Conservation (phyloP, 2,329 filamentous ascomycete species). For the Claviceps purpurea region DNA sequence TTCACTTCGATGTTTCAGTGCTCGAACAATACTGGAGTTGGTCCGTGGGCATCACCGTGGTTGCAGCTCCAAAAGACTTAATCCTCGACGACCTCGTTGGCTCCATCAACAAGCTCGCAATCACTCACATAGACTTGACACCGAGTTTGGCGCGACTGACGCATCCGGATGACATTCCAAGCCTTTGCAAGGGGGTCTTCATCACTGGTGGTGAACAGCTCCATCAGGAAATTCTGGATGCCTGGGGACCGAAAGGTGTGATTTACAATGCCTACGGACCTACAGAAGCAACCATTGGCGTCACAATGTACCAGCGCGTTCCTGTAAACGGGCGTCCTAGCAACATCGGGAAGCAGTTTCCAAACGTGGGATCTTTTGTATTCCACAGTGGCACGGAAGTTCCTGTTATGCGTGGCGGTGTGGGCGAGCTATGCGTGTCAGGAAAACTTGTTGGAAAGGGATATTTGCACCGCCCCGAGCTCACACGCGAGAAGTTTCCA, state of each 20-base stretch:
- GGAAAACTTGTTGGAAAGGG: slow-evolving; percentile 80
- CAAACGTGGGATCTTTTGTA: slow-evolving; percentile 77
- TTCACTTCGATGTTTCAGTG: slow-evolving; percentile 89
- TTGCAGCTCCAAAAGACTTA: slow-evolving; percentile 69
- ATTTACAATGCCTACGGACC: slow-evolving; percentile 92
- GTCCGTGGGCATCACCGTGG: slow-evolving; percentile 76
- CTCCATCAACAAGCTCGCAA: slow-evolving; percentile 55
- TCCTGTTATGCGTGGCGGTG: slow-evolving; percentile 62
- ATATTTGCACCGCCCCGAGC: slow-evolving; percentile 67
- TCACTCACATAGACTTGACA: slow-evolving; percentile 87
- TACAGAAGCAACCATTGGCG: slow-evolving; percentile 85
- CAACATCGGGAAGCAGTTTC: slow-evolving; percentile 78
- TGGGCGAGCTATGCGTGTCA: slow-evolving; percentile 81
- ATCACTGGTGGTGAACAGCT: slow-evolving; percentile 85
- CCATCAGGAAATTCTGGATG: slow-evolving; percentile 77
- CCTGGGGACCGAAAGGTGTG: slow-evolving; percentile 65
- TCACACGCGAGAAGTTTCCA: slow-evolving; percentile 68
- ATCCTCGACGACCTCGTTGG: slow-evolving; percentile 71
- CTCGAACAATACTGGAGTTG: slow-evolving; percentile 94
- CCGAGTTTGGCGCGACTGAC: slow-evolving; percentile 72
- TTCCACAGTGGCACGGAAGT: slow-evolving; percentile 53
- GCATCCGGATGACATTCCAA: slow-evolving; percentile 68
- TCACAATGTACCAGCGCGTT: slow-evolving; percentile 79
- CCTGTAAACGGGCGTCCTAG: slow-evolving; percentile 65
- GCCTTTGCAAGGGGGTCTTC: slow-evolving; percentile 69